A percentile compares a stretch with the other conserved stretches of the same genome.
These are phyloP conservation scores for Theobroma cacao DNA, from an alignment of 345 rosid genomes.

Conservation along the genomic window DNA sequence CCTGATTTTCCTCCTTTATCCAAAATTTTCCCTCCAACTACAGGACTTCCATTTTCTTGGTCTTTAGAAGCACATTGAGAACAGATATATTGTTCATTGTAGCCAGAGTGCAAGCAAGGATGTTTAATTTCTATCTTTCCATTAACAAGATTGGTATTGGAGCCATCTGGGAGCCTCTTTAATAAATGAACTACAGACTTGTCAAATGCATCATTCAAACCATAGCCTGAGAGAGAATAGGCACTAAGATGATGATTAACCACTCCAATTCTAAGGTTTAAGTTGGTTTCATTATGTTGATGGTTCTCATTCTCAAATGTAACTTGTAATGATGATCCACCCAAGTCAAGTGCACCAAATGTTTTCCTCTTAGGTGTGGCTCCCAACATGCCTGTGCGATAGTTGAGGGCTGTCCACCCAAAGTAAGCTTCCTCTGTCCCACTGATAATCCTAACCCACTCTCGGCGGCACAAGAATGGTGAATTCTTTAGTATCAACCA, in stretches of 20 bases:
- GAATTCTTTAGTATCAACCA: slow-evolving; percentile 81
- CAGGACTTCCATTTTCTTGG: slow-evolving; percentile 44
- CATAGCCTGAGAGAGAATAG: slow-evolving; percentile 95
- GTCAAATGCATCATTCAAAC: slow-evolving; percentile 97
- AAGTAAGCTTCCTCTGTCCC: slow-evolving; percentile 96
- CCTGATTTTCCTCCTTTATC: slow-evolving; percentile 63
- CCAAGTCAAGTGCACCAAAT: slow-evolving; percentile 96
- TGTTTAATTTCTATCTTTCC: slow-evolving; percentile 74
- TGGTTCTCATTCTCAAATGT: slow-evolving; percentile 80
- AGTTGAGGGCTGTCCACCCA: slow-evolving; percentile 97
- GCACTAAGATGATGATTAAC: slow-evolving; percentile 86
- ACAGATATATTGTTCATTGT: slow-evolving; percentile 66
- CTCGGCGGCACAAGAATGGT: slow-evolving; percentile 67
- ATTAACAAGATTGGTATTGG: slow-evolving; percentile 37
- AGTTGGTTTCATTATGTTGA: slow-evolving; percentile 52
- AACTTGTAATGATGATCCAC: slow-evolving; percentile 98
- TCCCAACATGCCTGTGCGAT: slow-evolving; percentile 66
- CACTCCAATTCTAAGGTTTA: slow-evolving; percentile 75
- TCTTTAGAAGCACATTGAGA: slow-evolving; percentile 57
- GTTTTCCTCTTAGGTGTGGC: slow-evolving; percentile 64
- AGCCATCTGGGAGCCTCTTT: slow-evolving; percentile 41
- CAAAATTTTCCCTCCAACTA: slow-evolving; percentile 28
- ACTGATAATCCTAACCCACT: slow-evolving; percentile 80
- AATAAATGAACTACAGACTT: slow-evolving; percentile 73
- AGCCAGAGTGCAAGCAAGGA: slow-evolving; percentile 92